phyloP scores from a whole-genome alignment of 164 flowering plant species.

The Sedum album region DNA sequence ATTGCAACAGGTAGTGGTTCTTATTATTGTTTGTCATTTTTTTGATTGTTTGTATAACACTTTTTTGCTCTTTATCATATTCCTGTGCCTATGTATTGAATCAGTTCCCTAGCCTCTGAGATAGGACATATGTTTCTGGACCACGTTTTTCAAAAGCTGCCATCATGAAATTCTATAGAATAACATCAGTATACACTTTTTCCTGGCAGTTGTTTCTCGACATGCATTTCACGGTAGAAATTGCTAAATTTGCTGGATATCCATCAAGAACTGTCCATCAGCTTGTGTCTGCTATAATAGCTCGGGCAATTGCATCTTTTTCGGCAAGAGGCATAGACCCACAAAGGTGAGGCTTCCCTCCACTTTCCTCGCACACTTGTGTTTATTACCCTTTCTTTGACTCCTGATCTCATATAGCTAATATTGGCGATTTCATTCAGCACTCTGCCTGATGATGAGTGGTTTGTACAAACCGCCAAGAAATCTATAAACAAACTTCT shows the following conservation, averaged over 20 bases:
- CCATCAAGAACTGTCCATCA: conserved; percentile 76
- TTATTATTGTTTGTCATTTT: not conserved
- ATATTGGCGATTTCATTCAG: conserved; percentile 20
- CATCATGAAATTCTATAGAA: not conserved
- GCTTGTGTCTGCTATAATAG: conserved; percentile 71
- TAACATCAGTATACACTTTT: not conserved
- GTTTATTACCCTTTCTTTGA: not conserved
- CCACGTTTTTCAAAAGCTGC: too few species aligned
- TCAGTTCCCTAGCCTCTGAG: too few species aligned
- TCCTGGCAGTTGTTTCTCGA: conserved; percentile 76
- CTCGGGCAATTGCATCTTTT: conserved; percentile 77
- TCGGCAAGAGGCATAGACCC: conserved; percentile 79
- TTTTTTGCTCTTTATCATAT: not conserved
- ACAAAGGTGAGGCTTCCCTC: conserved; percentile 46
- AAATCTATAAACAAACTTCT: conserved; percentile 77
- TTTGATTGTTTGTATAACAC: not conserved
- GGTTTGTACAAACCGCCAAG: conserved; percentile 87
- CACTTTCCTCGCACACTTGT: not conserved
- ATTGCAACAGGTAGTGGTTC: conserved; percentile 49
- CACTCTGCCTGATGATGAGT: conserved; percentile 86
- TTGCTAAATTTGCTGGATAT: conserved; percentile 82
- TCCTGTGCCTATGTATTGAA: too few species aligned
- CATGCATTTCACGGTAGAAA: conserved; percentile 93
- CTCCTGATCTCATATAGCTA: not conserved
- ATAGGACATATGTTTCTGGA: too few species aligned